phyloP scores from a whole-genome alignment of 2,329 filamentous ascomycete genomes.

The Pseudopyricularia javanii region DNA sequence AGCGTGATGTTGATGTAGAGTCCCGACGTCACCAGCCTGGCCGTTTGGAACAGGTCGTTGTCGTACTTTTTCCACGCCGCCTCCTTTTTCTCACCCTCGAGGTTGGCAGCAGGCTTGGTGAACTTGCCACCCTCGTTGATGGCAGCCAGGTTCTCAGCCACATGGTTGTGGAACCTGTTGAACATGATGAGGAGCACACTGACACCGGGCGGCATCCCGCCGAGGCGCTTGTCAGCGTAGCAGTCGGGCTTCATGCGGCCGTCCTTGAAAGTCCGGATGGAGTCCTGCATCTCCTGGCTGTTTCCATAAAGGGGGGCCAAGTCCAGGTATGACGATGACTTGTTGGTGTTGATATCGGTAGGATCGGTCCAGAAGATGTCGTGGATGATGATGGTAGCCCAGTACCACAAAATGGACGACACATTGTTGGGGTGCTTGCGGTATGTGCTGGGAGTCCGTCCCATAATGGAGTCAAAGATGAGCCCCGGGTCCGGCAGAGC shows the following conservation, averaged over 20 bases:
- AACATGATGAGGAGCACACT: conserved; percentile 66
- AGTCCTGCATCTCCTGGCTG: conserved; percentile 52
- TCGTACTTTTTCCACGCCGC: conserved; percentile 57
- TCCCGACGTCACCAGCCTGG: conserved; percentile 60
- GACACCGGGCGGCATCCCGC: conserved; percentile 61
- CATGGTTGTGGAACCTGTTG: conserved; percentile 77
- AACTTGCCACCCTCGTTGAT: conserved; percentile 82
- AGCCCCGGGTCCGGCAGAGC: conserved; percentile 55
- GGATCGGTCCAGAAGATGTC: conserved; percentile 62
- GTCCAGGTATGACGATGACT: conserved; percentile 62
- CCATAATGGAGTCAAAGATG: conserved; percentile 53
- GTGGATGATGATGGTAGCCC: conserved; percentile 62
- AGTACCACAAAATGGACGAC: conserved; percentile 60
- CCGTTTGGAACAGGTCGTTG: conserved; percentile 69
- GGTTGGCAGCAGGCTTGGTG: conserved; percentile 41
- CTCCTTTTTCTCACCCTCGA: conserved; percentile 34
- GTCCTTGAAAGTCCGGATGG: conserved; percentile 56
- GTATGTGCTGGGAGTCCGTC: conserved; percentile 27
- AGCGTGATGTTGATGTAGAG: conserved; percentile 71
- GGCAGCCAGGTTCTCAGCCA: conserved; percentile 64
- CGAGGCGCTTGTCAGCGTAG: conserved; percentile 58
- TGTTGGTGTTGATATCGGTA: conserved; percentile 43
- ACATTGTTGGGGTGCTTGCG: conserved; percentile 57
- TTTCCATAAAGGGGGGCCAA: conserved; percentile 61
- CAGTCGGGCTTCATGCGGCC: conserved; percentile 62